A percentile compares a stretch with the other conserved stretches of the same genome.
phyloP scores from a whole-genome alignment of 345 rosid genomes.

The Litchi chinensis region DNA sequence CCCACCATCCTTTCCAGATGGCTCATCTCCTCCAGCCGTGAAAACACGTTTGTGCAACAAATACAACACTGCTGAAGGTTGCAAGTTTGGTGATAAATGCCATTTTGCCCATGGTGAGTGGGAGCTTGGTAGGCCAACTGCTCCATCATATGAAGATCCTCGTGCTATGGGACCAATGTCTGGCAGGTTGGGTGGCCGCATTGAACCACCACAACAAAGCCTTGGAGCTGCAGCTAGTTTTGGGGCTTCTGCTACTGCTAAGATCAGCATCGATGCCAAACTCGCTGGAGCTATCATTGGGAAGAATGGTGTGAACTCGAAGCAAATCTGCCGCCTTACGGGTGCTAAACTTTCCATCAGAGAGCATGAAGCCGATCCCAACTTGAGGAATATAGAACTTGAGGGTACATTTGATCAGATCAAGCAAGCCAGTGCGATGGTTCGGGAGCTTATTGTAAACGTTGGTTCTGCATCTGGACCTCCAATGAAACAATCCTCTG shows the following conservation, averaged over 20 bases:
- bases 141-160: slow-evolving; percentile 59
- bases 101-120: slow-evolving; percentile 87
- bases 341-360: slow-evolving; percentile 92
- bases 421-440: slow-evolving; percentile 94
- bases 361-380: slow-evolving; percentile 82
- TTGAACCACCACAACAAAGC: slow-evolving; percentile 47
- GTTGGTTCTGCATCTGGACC: slow-evolving; percentile 52
- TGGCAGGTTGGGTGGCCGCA: slow-evolving; percentile 53
- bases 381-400: slow-evolving; percentile 82
- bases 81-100: slow-evolving; percentile 83
- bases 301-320: slow-evolving; percentile 88
- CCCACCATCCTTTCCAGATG: slow-evolving; percentile 56
- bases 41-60: slow-evolving; percentile 72
- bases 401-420: slow-evolving; percentile 98
- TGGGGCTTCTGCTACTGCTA: slow-evolving; percentile 88
- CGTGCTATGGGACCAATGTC: slow-evolving; percentile 48
- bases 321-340: slow-evolving; percentile 81
- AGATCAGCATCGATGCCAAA: slow-evolving; percentile 88
- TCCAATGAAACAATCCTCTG: slow-evolving; percentile 36
- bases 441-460: slow-evolving; percentile 76
- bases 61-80: slow-evolving; percentile 76
- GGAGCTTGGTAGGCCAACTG: slow-evolving; percentile 70
- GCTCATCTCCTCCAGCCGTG: slow-evolving; percentile 58
- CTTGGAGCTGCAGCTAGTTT: slow-evolving; percentile 72
- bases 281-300: slow-evolving; percentile 97